These are phyloP conservation scores for Trichoderma erinaceum DNA, from an alignment of 495 filamentous ascomycete genomes.

Conservation along the genomic window DNA sequence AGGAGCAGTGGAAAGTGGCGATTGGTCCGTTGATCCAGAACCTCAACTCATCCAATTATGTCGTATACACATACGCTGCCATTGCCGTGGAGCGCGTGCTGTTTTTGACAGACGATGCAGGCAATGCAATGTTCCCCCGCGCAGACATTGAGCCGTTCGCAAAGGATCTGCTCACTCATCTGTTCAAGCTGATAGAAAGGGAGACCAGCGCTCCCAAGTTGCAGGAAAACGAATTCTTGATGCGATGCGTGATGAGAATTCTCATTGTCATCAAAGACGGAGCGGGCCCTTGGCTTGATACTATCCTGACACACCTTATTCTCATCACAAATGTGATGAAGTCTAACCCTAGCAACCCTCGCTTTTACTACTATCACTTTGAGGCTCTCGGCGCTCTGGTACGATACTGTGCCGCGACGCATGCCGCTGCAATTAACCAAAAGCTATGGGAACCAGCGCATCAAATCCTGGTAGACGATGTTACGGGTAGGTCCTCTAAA, in stretches of 20 bases:
- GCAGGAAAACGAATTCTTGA: conserved; percentile 97
- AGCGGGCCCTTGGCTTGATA: conserved; percentile 61
- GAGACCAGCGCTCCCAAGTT: conserved; percentile 80
- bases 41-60: conserved; percentile 77
- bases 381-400: conserved; percentile 95
- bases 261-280: conserved; percentile 85
- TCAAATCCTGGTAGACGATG: conserved; percentile 66
- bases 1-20: conserved; percentile 78
- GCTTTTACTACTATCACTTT: conserved; percentile 98
- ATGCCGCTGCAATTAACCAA: conserved; percentile 67
- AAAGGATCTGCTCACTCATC: conserved; percentile 79
- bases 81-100: conserved; percentile 89
- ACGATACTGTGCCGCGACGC: conserved; percentile 62
- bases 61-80: conserved; percentile 94
- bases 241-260: conserved; percentile 97
- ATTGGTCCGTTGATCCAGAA: conserved; percentile 88
- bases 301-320: conserved; percentile 68
- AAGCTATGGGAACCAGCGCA: conserved; percentile 73
- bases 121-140: conserved; percentile 67
- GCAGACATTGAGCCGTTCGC: conserved; percentile 69
- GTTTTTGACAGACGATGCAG: conserved; percentile 65
- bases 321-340: conserved; percentile 83
- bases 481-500: conserved; percentile 53
- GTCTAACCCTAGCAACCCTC: conserved; percentile 90
- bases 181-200: conserved; percentile 85